These are phyloP conservation scores for Pestalotiopsis sp. DNA, from an alignment of 2,329 filamentous ascomycete genomes.

Conservation along the genomic window DNA sequence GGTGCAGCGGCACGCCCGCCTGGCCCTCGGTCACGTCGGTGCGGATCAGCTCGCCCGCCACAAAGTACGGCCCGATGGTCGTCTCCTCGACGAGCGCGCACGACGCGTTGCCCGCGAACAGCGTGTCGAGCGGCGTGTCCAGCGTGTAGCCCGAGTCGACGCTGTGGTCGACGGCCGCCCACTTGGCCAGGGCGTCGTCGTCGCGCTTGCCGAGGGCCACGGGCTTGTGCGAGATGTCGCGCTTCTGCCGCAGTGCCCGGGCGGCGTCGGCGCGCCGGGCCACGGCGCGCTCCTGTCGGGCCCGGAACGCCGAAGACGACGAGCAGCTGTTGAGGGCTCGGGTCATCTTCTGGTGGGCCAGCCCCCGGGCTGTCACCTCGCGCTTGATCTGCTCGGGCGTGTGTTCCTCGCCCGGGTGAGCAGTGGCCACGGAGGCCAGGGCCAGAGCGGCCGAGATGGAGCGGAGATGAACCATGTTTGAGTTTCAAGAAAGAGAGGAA, in stretches of 20 bases:
- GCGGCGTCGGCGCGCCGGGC: not conserved
- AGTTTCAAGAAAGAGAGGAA: not conserved
- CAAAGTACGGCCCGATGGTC: slow-evolving; percentile 33
- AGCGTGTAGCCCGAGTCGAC: slow-evolving; percentile 32
- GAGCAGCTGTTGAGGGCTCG: not conserved
- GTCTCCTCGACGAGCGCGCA: slow-evolving; percentile 30
- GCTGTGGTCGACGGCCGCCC: not conserved
- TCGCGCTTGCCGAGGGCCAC: not conserved
- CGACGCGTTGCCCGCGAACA: slow-evolving; percentile 30
- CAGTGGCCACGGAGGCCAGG: slow-evolving; percentile 10
- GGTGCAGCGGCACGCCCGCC: slow-evolving; percentile 37
- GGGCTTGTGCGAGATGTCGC: not conserved
- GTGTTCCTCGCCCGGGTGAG: slow-evolving; percentile 11
- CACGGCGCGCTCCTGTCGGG: not conserved
- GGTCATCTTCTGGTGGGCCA: not conserved
- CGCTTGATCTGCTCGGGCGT: slow-evolving; percentile 7
- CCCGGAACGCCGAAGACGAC: not conserved
- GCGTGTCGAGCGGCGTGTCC: slow-evolving; percentile 37
- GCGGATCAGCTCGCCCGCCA: slow-evolving; percentile 38
- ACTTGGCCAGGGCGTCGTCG: not conserved
- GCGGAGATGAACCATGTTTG: slow-evolving; percentile 3
- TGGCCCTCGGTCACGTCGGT: slow-evolving; percentile 38
- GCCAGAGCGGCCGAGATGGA: slow-evolving; percentile 3
- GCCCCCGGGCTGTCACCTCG: not conserved
- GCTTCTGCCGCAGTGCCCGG: slow-evolving; percentile 1